Base-by-base conservation (phyloP, 768 basidiomycete genomes). In the Suillus plorans region DNA sequence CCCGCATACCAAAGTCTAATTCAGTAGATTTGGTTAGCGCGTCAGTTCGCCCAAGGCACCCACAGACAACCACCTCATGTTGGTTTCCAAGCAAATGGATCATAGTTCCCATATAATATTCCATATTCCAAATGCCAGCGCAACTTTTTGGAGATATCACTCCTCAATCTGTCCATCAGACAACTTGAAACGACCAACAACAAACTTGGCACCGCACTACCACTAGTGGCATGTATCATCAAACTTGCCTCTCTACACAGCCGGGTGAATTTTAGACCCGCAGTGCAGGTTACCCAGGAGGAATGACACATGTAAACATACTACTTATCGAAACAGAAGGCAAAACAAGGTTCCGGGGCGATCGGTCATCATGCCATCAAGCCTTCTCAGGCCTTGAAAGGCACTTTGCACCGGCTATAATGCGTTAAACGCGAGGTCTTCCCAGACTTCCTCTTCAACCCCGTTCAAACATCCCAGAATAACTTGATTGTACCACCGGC, bases 341-440 rank as follows among this genome's bases (percentile, higher is more conserved):
- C 53, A 57, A 65, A 73, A 69, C 72, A 74, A 75, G 73, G 72
- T 73, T 73, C 72, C 73, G 72, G 62, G 60, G 52, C 50, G 16
- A 58, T 66, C 72, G 72, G 69, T 73, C 63, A 60, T 49, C 63
- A 42, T 59, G 41, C 58, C 61, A 64, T 61, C 42, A 61, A 62
- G 39, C 44, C 72, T 72, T 65, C 68, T 53, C 66, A 71, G 50
- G 53, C 67, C 62, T 61, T 60, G 39, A 62, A 50, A 20, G 52
- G 36, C 60, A 64, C 66, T 64, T 63, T 60, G 12, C 53, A 60
- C 66, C 63, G 69, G 71, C 50, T 60, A 62, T 72, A 72, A 60
- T 68, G 68, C 71, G 69, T 70, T 57, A 59, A 61, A 60, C 66
- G 64, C 68, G 53, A 64, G 34, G 47, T 56, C 55, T 72, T 72